Base-by-base conservation (phyloP, 345 rosid genomes). In the sweet orange (Citrus sinensis) region DNA sequence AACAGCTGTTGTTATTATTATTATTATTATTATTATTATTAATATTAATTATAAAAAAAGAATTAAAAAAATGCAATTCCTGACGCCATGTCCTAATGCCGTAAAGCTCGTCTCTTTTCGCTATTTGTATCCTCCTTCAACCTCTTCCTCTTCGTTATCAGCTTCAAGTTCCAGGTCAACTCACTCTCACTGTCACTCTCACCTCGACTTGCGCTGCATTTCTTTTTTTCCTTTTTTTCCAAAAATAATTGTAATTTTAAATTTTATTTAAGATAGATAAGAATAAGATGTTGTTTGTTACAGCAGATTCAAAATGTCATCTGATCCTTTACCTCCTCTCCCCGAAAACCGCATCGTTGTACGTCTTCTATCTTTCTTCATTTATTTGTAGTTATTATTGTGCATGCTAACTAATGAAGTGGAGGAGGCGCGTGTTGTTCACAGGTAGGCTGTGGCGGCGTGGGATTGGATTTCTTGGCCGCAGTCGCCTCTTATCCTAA, bases 381-480 rank as follows among this genome's bases (percentile, higher is more conserved):
- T 6, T 30, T 63, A 16, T 30, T 2, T 29, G 8, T 64, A 2
- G 4, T 20, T 19, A 7, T 19, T 20, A 2, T 34, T 7, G 35
- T 7, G 4, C 8, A 32, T 34, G 9, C 13, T 34, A 3, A 19
- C 1, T 37, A 11, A 10, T 22, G 20, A 40, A 22, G 19, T 25
- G 30, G 19, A 65, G 65, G 6, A 14, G 34, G 51, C 59, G 61
- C 59, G 37, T 79, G 7, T 75, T 65, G 67, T 29, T 65, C 40
- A 76, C 92, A 95, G 97, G 83, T 95, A 56, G 98, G 98, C 10
- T 88, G 91, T 46, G 97, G 98, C 60, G 86, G 80, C 14, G 82
- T 80, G 55, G 37, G 76, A 25, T 84, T 94, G 19, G 98, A 92
- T 87, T 90, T 89, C 81, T 77, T 93, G 81, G 98, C 98, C 4